A percentile compares a stretch with the other conserved stretches of the same genome.
These are phyloP conservation scores for Tylopilus orsonianus DNA, from an alignment of 1,284 basidiomycete species.

Conservation along the genomic window DNA sequence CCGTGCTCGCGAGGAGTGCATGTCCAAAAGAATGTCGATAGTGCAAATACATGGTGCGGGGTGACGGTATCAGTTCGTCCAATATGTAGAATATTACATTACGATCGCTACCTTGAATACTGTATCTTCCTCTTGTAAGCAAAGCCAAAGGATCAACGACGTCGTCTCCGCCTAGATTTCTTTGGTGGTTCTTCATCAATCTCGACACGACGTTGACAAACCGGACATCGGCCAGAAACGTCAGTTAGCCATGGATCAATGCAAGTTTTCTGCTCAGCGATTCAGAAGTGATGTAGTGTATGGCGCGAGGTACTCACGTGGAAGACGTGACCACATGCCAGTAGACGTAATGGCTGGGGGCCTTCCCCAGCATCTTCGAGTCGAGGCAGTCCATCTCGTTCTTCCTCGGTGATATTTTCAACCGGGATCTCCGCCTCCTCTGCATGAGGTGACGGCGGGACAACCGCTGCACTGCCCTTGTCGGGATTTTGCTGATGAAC, in stretches of 20 bases:
- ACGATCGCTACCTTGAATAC: constrained; percentile 32
- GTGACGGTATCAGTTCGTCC: constrained; percentile 29
- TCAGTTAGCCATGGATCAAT: constrained; percentile 76
- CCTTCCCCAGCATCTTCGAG: constrained; percentile 71
- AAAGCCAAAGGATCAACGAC: constrained; percentile 18
- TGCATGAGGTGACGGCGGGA: constrained; percentile 10
- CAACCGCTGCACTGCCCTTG: constrained; percentile 11
- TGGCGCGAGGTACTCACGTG: constrained; percentile 53
- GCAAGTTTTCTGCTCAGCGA: constrained; percentile 62
- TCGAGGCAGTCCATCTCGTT: constrained; percentile 41
- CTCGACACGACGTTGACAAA: constrained; percentile 66
- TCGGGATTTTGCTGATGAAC: constrained; percentile 27
- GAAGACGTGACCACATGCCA: constrained; percentile 78
- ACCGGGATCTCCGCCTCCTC: constrained; percentile 34
- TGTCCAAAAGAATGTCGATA: constrained; percentile 31
- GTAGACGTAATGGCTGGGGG: constrained; percentile 67
- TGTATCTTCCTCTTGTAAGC: constrained; percentile 20
- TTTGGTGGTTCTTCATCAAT: constrained; percentile 36
- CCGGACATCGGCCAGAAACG: constrained; percentile 77
- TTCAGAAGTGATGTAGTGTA: constrained; percentile 8
- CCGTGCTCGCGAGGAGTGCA: constrained; percentile 4
- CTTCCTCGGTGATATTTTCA: constrained; percentile 42
- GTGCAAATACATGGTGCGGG: constrained; percentile 27
- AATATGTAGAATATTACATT: constrained; percentile 36
- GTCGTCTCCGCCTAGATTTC: constrained; percentile 32